Evolutionary conservation across 805 yeast species (phyloP).

Genomic region (Saccharomycopsis guyanensis): DNA sequence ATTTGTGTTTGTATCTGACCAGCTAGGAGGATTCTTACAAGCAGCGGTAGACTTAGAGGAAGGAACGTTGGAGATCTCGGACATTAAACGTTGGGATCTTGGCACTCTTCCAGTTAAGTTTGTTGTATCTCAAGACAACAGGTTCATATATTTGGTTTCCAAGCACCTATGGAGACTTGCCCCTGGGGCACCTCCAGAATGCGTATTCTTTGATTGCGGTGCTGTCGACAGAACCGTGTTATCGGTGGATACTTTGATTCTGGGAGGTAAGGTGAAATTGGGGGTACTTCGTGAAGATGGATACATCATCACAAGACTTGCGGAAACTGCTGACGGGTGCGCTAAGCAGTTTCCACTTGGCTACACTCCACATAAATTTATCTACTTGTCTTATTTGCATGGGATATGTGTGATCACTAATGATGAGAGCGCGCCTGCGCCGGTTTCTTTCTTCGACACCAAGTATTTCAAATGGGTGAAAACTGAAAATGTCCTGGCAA

Average conservation of each 20-base stretch:
- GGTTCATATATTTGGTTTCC: conserved; percentile 4
- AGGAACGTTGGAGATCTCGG: neutral
- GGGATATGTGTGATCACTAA: conserved; percentile 7
- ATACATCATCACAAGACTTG: neutral
- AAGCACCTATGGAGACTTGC: conserved; percentile 11
- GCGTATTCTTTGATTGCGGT: conserved; percentile 8
- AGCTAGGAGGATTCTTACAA: neutral
- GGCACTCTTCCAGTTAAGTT: conserved; percentile 8
- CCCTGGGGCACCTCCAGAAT: conserved; percentile 1
- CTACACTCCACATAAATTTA: conserved; percentile 9
- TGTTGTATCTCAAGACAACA: neutral
- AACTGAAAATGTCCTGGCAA: neutral
- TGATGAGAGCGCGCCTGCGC: neutral
- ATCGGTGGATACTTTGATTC: neutral
- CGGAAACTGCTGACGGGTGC: conserved; percentile 3
- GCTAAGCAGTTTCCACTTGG: conserved; percentile 6
- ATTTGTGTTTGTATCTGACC: conserved; percentile 8
- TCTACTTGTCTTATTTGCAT: conserved; percentile 13
- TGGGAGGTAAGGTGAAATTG: neutral
- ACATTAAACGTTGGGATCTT: neutral
- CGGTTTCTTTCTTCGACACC: conserved; percentile 10
- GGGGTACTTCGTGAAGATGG: conserved; percentile 13
- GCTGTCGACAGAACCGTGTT: conserved; percentile 1
- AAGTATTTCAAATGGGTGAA: conserved; percentile 7
- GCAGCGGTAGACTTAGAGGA: neutral